Evolutionary conservation across 768 basidiomycete genomes (phyloP), one percentile per base, ranked within the genome.

Genomic region (Tylopilus cervinicoccineus): DNA sequence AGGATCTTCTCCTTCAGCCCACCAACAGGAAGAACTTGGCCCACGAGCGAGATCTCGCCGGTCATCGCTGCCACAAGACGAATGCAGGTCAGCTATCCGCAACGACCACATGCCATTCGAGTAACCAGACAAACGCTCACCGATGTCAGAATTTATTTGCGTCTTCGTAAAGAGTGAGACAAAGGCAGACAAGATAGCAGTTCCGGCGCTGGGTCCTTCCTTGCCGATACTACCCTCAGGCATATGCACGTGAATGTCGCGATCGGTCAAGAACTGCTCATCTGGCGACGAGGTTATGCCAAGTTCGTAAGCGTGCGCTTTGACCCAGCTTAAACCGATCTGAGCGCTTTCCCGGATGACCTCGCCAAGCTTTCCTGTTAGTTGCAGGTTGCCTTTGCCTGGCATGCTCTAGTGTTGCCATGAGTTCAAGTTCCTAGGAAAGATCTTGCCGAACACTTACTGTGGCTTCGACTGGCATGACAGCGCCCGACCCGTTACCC

Each of bases 281-380:
- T 79, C 80, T 0, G 77, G 71, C 1, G 76, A 75, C 40, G 76
- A 65, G 6, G 93, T 93, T 60, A 97, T 88, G 4, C 93, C 93
- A 11, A 98, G 78, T 43, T 88, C 84, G 63, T 78, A 87, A 12
- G 96, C 91, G 62, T 98, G 89, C 9, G 84, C 75, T 65, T 93
- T 94, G 33, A 95, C 87, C 87, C 90, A 98, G 61, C 87, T 88
- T 51, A 98, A 69, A 5, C 87, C 92, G 54, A 99, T 96, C 65
- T 96, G 92, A 1, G 94, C 93, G 53, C 88, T 91, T 70, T 98
- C 96, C 31, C 91, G 80, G 65, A 99, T 97, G 51, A 98, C 96
- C 59, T 99, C 96, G 37, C 95, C 95, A 5, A 99, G 84, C 70
- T 98, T 98, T 32, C 96, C 96, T 0, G 96, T 98, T 8, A 98